These are phyloP conservation scores for Hammondia hammondi DNA, from an alignment of 169 alveolate genomes.

Conservation along the genomic window DNA sequence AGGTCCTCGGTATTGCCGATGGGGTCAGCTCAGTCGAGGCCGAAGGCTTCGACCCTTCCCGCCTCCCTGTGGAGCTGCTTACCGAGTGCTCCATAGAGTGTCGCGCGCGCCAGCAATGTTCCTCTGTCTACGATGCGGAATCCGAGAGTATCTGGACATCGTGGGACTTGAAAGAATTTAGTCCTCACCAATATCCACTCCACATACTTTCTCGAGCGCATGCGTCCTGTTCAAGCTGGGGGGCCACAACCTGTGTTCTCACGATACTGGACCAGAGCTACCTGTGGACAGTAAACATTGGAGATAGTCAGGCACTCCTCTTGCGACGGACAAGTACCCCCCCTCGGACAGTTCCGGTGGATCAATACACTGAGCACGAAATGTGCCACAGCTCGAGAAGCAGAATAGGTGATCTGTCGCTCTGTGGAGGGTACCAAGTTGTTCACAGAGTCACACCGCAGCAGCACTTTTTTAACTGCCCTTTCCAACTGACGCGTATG, in stretches of 20 bases:
- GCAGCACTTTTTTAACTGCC: constrained; percentile 84
- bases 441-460: constrained; percentile 77
- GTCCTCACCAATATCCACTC: constrained; percentile 60
- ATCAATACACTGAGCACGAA: background rate
- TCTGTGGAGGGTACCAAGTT: constrained; percentile 72
- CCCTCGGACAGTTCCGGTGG: constrained; percentile 29
- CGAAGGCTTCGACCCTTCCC: constrained; percentile 79
- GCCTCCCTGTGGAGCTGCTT: constrained; percentile 76
- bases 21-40: constrained; percentile 80
- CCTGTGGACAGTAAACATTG: constrained; percentile 78
- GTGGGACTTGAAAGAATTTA: constrained; percentile 46
- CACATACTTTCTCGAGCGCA: constrained; percentile 74
- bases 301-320: constrained; percentile 77
- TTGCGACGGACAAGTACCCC: constrained; percentile 69
- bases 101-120: constrained; percentile 67
- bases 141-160: constrained; percentile 65
- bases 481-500: constrained; percentile 84
- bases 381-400: background rate
- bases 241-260: constrained; percentile 79
- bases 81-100: constrained; percentile 71
- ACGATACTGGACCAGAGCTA: constrained; percentile 70
- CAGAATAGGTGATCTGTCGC: constrained; percentile 2
- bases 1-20: constrained; percentile 80
- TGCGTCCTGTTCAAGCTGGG: constrained; percentile 75
- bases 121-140: constrained; percentile 72